Evolutionary conservation across 2,329 filamentous ascomycete species (phyloP).

Genomic region (Septoria linicola): DNA sequence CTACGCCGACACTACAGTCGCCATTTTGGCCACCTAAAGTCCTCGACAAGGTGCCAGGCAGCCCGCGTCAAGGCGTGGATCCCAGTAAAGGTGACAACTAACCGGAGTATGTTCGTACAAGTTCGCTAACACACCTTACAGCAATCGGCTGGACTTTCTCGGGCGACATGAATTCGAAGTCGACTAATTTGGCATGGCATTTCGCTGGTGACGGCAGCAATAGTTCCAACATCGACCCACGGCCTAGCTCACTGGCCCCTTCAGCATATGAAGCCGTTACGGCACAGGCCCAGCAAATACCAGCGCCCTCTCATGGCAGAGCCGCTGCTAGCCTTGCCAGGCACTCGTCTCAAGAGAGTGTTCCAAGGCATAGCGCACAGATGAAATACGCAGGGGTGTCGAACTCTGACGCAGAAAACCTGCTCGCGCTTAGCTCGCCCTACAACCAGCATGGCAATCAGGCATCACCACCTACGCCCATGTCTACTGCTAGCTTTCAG

Average conservation of each 20-base stretch:
- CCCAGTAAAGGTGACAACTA: slow-evolving; percentile 52
- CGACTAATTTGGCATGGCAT: slow-evolving; percentile 76
- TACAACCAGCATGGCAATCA: slow-evolving; percentile 34
- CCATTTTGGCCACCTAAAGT: slow-evolving; percentile 27
- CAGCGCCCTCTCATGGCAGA: slow-evolving; percentile 7
- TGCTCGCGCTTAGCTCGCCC: slow-evolving; percentile 52
- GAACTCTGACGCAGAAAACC: slow-evolving; percentile 22
- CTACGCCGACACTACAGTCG: slow-evolving; percentile 18
- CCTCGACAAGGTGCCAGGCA: slow-evolving; percentile 38
- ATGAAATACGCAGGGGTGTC: slow-evolving; percentile 17
- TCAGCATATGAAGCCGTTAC: slow-evolving; percentile 17
- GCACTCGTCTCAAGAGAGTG: slow-evolving; percentile 6
- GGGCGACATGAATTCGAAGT: slow-evolving; percentile 81
- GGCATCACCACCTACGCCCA: slow-evolving; percentile 15
- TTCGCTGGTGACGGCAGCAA: slow-evolving; percentile 58
- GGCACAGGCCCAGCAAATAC: slow-evolving; percentile 13
- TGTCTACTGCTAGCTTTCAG: slow-evolving; percentile 11
- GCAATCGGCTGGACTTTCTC: slow-evolving; percentile 83
- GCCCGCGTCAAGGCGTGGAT: slow-evolving; percentile 48
- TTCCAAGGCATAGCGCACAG: neutral
- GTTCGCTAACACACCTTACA: slow-evolving; percentile 7
- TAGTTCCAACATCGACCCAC: slow-evolving; percentile 19
- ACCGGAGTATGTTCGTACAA: slow-evolving; percentile 12
- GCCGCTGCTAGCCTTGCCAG: slow-evolving; percentile 1
- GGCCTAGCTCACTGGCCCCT: slow-evolving; percentile 20